Conservation (phyloP, 2,329 filamentous ascomycete species). For the Trichoderma brevicompactum region DNA sequence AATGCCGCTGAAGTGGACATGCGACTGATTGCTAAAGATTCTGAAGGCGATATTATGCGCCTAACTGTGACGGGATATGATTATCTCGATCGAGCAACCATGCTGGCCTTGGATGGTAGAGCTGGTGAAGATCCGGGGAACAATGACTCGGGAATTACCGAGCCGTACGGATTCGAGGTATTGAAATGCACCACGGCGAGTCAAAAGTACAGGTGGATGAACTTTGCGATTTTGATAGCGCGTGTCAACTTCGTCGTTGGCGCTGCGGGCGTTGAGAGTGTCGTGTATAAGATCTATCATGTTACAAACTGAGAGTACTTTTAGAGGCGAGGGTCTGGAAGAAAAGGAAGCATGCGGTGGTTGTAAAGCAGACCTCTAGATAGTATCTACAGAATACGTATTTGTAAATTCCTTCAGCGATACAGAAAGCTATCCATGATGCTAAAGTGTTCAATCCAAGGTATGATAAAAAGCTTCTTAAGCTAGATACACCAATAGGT, state of each 20-base stretch:
- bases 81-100: conserved; percentile 16
- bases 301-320: not conserved
- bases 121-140: not conserved
- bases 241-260: not conserved
- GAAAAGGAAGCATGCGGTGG: not conserved
- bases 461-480: too few relatives aligned
- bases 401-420: not conserved
- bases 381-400: not conserved
- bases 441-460: too few relatives aligned
- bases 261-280: conserved; percentile 10
- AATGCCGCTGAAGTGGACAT: conserved; percentile 11
- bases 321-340: not conserved
- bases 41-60: not conserved
- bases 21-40: conserved; percentile 2
- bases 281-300: conserved; percentile 1
- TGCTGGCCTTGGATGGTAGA: conserved; percentile 13
- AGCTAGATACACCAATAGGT: not conserved
- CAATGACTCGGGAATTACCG: not conserved
- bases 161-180: conserved; percentile 17
- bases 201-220: conserved; percentile 1
- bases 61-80: conserved; percentile 10
- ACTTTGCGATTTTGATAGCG: not conserved
- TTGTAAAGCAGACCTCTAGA: not conserved
- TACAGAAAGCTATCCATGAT: too few relatives aligned
- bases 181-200: conserved; percentile 19